Conservation (phyloP, 2,329 filamentous ascomycete genomes). For the Dichotomopilus funicola region DNA sequence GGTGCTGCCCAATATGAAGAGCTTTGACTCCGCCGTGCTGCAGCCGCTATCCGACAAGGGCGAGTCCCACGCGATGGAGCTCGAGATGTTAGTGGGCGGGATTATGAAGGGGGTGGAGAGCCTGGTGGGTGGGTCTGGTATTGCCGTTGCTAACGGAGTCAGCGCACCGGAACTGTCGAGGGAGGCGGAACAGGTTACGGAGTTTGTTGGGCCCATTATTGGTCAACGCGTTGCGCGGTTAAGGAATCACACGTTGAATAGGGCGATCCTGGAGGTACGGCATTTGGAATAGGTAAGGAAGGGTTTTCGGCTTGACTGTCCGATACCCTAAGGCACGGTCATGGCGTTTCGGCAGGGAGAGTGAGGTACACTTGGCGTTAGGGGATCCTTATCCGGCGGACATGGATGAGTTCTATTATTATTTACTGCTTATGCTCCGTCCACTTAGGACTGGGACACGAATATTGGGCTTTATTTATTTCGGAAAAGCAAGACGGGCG, state of each 20-base stretch:
- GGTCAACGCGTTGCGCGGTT: constrained; percentile 42
- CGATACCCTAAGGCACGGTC: too few relatives aligned
- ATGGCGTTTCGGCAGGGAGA: too few relatives aligned
- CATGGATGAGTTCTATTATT: background rate
- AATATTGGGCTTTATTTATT: too few relatives aligned
- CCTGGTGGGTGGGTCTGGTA: constrained; percentile 25
- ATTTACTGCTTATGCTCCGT: too few relatives aligned
- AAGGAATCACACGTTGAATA: constrained; percentile 42
- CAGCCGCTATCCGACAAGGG: constrained; percentile 47
- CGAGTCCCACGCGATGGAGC: constrained; percentile 40
- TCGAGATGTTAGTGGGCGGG: constrained; percentile 50
- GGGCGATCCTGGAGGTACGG: constrained; percentile 48
- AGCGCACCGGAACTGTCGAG: constrained; percentile 34
- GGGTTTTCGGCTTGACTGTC: background rate
- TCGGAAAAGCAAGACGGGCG: too few relatives aligned
- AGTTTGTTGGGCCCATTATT: constrained; percentile 50
- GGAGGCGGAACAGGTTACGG: constrained; percentile 42
- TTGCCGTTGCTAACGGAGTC: constrained; percentile 33
- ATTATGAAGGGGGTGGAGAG: constrained; percentile 48
- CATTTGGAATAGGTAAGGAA: constrained; percentile 38
- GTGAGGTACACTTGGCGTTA: constrained; percentile 5
- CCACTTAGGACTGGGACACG: too few relatives aligned
- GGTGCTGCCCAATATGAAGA: constrained; percentile 49
- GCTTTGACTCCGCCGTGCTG: constrained; percentile 48
- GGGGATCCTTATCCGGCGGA: constrained; percentile 5